Percentiles rank a stretch among this genome's conserved stretches.
Evolutionary conservation across 1,284 basidiomycete genomes (phyloP).

Genomic region (Austroboletus niveus): DNA sequence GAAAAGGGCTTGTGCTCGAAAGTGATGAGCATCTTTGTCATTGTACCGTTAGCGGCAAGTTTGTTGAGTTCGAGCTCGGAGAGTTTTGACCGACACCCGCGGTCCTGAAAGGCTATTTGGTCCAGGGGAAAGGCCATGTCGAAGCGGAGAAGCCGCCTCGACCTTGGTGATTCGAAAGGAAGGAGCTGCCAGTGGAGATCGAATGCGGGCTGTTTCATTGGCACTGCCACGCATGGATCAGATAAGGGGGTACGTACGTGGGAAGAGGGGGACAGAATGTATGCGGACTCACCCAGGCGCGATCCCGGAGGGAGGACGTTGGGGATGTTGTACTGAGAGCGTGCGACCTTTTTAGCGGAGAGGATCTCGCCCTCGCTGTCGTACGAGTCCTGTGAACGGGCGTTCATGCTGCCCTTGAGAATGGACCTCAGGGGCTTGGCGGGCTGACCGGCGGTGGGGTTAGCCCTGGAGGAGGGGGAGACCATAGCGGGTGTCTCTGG

Average conservation of each 20-base stretch:
- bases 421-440: slow-evolving; percentile 30
- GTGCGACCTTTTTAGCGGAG: slow-evolving; percentile 21
- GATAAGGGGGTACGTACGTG: slow-evolving; percentile 18
- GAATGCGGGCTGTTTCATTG: slow-evolving; percentile 27
- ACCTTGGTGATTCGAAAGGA: slow-evolving; percentile 31
- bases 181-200: slow-evolving; percentile 43
- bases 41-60: slow-evolving; percentile 30
- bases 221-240: slow-evolving; percentile 25
- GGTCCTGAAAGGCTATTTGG: slow-evolving; percentile 20
- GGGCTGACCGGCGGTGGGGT: slow-evolving; percentile 24
- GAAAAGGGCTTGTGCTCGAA: slow-evolving; percentile 30
- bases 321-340: slow-evolving; percentile 26
- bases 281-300: slow-evolving; percentile 24
- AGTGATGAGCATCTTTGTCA: slow-evolving; percentile 38
- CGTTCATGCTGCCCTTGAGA: slow-evolving; percentile 25
- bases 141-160: slow-evolving; percentile 28
- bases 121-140: slow-evolving; percentile 29
- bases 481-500: slow-evolving; percentile 23
- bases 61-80: slow-evolving; percentile 33
- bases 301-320: slow-evolving; percentile 21
- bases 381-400: slow-evolving; percentile 22
- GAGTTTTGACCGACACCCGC: slow-evolving; percentile 15
- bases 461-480: slow-evolving; percentile 18
- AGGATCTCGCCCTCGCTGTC: slow-evolving; percentile 31
- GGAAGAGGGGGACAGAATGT: background rate